Conservation (phyloP, 306 rosid genomes). For the Hippophae tibetana region DNA sequence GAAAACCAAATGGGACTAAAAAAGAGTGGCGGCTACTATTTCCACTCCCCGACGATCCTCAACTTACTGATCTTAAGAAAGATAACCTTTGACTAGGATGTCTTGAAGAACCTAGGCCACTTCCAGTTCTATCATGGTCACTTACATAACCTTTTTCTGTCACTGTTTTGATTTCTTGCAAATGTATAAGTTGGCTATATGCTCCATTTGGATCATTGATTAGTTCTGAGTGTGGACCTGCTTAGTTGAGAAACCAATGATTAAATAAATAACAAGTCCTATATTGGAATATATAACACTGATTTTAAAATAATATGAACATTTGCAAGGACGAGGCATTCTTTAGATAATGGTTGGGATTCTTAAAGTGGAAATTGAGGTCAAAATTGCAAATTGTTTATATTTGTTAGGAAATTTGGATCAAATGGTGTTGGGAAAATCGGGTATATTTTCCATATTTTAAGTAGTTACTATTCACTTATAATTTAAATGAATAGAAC, state of each 20-base stretch:
- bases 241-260: conserved; percentile 16
- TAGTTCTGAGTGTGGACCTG: conserved; percentile 59
- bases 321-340: too few species aligned
- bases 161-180: conserved; percentile 34
- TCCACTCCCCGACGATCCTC: conserved; percentile 47
- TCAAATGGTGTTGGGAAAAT: too few species aligned
- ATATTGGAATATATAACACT: too few species aligned
- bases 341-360: too few species aligned
- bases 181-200: neutral
- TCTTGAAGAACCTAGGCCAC: conserved; percentile 23
- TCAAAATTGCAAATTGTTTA: too few species aligned
- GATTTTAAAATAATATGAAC: too few species aligned
- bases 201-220: neutral
- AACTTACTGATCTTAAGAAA: conserved; percentile 38
- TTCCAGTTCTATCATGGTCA: conserved; percentile 27
- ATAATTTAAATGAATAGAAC: too few species aligned
- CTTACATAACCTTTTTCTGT: conserved; percentile 25
- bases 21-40: conserved; percentile 24
- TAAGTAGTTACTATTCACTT: too few species aligned
- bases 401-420: too few species aligned
- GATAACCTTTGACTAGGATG: neutral
- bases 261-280: too few species aligned
- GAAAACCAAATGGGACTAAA: conserved; percentile 13
- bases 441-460: too few species aligned
- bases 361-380: too few species aligned